Evolutionary conservation across 768 basidiomycete species (phyloP), one percentile per base, ranked within the genome.

Genomic region (Boletus fagicola): DNA sequence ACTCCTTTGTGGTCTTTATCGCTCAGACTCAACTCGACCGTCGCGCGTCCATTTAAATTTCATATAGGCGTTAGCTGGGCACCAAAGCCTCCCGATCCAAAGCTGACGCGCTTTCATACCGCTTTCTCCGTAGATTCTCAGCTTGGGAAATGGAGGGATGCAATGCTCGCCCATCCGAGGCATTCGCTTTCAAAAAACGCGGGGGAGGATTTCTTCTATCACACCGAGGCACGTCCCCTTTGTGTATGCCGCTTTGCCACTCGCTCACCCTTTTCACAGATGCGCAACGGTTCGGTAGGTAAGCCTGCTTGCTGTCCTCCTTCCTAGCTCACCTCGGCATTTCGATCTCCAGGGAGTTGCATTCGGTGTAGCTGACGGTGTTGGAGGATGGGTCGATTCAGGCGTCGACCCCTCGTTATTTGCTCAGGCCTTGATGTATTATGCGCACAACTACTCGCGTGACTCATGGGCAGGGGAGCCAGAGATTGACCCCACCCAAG

Each of bases 381-480:
- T 97, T 5, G 94, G 94, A 2, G 94, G 94, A 20, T 98, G 95
- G 95, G 81, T 83, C 48, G 83, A 87, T 38, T 82, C 83, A 28
- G 89, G 92, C 16, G 82, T 92, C 51, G 93, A 97, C 72, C 92
- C 92, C 1, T 87, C 92, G 0, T 76, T 95, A 45, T 98, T 95
- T 76, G 87, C 93, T 1, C 94, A 97, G 74, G 83, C 91, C 0
- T 76, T 98, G 50, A 94, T 95, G 90, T 94, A 87, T 72, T 86
- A 90, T 71, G 85, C 90, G 3, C 83, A 88, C 68, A 80, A 83
- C 46, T 89, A 87, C 68, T 83, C 86, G 12, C 79, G 80, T 59
- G 81, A 77, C 59, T 87, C 87, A 22, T 92, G 90, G 90, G 83
- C 87, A 7, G 90, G 90, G 22, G 90, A 92, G 65, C 90, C 90